These are phyloP conservation scores for Syzygium grande DNA, from an alignment of 345 rosid genomes.

Conservation along the genomic window DNA sequence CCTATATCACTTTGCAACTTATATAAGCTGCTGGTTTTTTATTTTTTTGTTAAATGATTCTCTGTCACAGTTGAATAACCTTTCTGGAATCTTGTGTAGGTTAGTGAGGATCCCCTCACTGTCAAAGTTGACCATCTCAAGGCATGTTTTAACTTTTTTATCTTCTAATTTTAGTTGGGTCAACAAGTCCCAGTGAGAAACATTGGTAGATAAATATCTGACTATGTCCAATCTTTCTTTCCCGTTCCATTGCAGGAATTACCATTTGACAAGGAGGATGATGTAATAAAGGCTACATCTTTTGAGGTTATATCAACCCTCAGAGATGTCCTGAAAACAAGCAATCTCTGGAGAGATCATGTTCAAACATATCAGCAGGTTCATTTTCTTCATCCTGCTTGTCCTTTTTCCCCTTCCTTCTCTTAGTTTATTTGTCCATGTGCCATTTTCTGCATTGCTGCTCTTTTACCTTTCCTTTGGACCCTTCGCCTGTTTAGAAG, in stretches of 20 bases:
- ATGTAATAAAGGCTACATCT: constrained; percentile 86
- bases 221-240: not conserved
- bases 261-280: constrained; percentile 89
- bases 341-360: constrained; percentile 95
- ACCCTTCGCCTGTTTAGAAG: too few species aligned
- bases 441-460: not conserved
- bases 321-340: constrained; percentile 81
- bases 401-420: not conserved
- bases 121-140: constrained; percentile 97
- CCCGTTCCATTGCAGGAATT: constrained; percentile 46
- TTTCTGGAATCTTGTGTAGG: constrained; percentile 32
- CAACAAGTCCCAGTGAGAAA: not conserved
- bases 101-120: constrained; percentile 82
- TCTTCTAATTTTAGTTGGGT: not conserved
- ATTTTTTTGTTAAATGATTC: not conserved
- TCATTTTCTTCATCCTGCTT: constrained; percentile 1
- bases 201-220: not conserved
- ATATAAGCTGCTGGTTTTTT: not conserved
- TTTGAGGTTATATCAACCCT: constrained; percentile 95
- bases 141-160: constrained; percentile 25
- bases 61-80: not conserved
- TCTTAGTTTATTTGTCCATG: not conserved
- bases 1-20: not conserved
- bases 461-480: not conserved
- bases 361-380: constrained; percentile 91